Evolutionary conservation across 2,329 filamentous ascomycete genomes (phyloP), one percentile per base, ranked within the genome.

Genomic region (Arthroderma uncinatum): DNA sequence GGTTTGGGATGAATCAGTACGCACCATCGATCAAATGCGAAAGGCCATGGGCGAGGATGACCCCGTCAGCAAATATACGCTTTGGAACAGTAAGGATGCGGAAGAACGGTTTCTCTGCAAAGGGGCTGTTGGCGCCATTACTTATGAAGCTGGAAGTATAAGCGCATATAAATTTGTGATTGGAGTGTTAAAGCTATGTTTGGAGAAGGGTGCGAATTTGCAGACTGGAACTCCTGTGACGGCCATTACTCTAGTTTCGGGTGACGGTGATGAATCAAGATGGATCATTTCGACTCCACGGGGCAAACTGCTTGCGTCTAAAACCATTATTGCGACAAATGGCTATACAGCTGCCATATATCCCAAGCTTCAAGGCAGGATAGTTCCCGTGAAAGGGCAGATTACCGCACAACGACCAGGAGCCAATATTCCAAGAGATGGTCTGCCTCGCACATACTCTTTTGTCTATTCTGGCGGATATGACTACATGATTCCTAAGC

Each of bases 261-360:
- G 52, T 7, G 54, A 59, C 14, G 44, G 50, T 21, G n/a, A 42
- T 42, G 10, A 23, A 42, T 19, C 19, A 23, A 2, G 10, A 9
- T 57, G 61, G 61, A 39, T 53, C 2, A 67, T 80, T 1, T 55
- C 68, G 34, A 81, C 78, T 0, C 56, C 66, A 1, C 69, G 74
- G 4, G 79, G 79, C 1, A 60, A 55, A 0, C 70, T 81, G 7
- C 59, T 28, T 6, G 74, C 77, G 0, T 65, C 64, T 12, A 71
- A 70, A 39, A 74, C 81, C 9, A 70, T 82, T 5, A 65, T 81
- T 34, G 78, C 78, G 8, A 81, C 78, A 12, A 81, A 82, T 62
- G 79, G 71, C 12, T 81, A 80, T 64, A 78, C 78, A 5, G 75
- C 74, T 1, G 68, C 67, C 4, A 63, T 81, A 2, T 70, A 74